A percentile compares a stretch with the other conserved stretches of the same genome.
Conservation (phyloP, 306 rosid species). For the Rosa rugosa region DNA sequence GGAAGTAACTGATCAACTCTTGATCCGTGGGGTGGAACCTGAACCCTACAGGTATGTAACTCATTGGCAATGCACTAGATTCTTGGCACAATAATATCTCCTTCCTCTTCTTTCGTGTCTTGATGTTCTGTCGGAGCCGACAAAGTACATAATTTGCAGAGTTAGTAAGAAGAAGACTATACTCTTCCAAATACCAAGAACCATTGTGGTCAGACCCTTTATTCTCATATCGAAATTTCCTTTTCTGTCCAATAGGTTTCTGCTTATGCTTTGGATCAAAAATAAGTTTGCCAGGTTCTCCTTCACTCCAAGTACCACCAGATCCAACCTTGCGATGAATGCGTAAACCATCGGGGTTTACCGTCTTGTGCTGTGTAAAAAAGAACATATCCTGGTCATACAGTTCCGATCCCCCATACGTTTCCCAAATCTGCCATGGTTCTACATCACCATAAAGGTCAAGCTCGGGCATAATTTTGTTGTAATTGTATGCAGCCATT, state of each 20-base stretch:
- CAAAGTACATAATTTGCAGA: neutral
- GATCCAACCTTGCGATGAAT: neutral
- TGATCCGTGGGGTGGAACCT: slow-evolving; percentile 4
- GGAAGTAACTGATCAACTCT: neutral
- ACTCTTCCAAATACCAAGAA: slow-evolving; percentile 1
- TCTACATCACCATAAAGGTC: neutral
- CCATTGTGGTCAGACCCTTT: neutral
- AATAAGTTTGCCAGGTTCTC: neutral
- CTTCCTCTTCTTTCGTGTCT: neutral
- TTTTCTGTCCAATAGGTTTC: neutral
- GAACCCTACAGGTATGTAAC: neutral
- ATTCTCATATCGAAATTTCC: neutral
- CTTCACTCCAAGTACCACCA: slow-evolving; percentile 1
- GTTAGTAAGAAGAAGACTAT: neutral
- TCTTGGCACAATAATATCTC: neutral
- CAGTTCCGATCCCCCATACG: neutral
- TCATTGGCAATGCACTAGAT: neutral
- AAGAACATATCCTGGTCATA: neutral
- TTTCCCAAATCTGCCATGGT: slow-evolving; percentile 4
- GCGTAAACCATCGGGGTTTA: neutral
- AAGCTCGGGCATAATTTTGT: neutral
- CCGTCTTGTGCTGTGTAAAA: neutral
- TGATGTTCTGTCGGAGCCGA: neutral
- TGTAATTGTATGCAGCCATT: neutral
- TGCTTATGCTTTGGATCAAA: neutral